Evolutionary conservation across 495 filamentous ascomycete genomes (phyloP).

Genomic region (Aspergillus asperescens): DNA sequence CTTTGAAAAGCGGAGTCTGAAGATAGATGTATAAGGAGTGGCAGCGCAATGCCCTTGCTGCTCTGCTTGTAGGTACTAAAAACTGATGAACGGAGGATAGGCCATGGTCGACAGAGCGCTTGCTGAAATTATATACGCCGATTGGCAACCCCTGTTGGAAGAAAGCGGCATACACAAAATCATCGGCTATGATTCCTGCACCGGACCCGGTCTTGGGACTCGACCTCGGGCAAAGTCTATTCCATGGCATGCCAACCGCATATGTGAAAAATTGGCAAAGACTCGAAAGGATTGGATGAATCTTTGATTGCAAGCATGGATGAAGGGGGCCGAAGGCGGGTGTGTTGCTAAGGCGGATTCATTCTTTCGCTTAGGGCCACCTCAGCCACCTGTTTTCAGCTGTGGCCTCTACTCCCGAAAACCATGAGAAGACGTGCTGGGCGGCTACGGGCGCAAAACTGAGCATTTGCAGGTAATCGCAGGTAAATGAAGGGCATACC

Average conservation of each 20-base stretch:
- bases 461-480: no score
- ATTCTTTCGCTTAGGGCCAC: no score
- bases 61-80: no score
- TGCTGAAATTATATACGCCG: constrained; percentile 2
- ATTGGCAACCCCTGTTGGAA: background rate
- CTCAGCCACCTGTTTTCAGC: no score
- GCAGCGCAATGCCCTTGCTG: constrained; percentile 8
- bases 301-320: background rate
- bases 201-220: constrained; percentile 33
- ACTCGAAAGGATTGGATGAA: background rate
- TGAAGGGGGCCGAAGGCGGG: background rate
- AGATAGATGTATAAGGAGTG: background rate
- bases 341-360: no score
- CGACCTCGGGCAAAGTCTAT: constrained; percentile 9
- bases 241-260: constrained; percentile 1
- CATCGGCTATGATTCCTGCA: constrained; percentile 23
- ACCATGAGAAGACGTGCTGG: no score
- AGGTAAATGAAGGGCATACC: background rate
- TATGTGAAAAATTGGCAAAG: background rate
- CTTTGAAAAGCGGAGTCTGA: background rate
- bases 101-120: background rate
- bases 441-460: no score
- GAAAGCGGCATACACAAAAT: background rate
- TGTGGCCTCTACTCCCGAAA: no score
- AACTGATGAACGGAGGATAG: background rate